These are phyloP conservation scores for Podospora fimiseda DNA, from an alignment of 495 filamentous ascomycete species.

Conservation along the genomic window DNA sequence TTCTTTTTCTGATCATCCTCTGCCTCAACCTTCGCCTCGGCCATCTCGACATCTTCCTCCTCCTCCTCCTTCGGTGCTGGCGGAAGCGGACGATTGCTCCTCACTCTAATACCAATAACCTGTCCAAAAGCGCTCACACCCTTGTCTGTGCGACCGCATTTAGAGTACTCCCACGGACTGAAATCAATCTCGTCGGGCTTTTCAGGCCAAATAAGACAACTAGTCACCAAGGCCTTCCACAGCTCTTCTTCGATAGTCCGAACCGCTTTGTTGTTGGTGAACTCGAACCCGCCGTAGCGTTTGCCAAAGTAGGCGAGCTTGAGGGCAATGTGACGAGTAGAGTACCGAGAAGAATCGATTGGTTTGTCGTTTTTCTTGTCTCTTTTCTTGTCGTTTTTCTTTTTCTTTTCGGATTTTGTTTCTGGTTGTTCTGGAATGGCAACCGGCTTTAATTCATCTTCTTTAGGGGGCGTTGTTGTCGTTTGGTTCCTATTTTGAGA, in stretches of 20 bases:
- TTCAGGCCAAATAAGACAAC: conserved; percentile 70
- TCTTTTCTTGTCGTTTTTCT: conserved; percentile 8
- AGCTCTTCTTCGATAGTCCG: conserved; percentile 87
- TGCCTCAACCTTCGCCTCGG: conserved; percentile 8
- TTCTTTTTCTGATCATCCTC: conserved; percentile 14
- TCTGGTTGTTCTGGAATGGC: conserved; percentile 10
- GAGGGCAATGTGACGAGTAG: conserved; percentile 76
- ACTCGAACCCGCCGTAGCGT: conserved; percentile 85
- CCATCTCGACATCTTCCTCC: conserved; percentile 12
- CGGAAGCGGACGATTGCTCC: conserved; percentile 66
- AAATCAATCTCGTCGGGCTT: conserved; percentile 55
- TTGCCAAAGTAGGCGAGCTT: conserved; percentile 93
- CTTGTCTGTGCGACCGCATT: conserved; percentile 86
- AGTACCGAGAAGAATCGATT: conserved; percentile 72
- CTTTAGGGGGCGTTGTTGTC: conserved; percentile 8
- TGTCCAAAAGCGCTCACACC: conserved; percentile 97
- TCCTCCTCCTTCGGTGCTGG: conserved; percentile 10
- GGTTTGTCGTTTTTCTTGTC: conserved; percentile 34
- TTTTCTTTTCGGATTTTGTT: conserved; percentile 27
- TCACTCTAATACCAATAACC: conserved; percentile 74
- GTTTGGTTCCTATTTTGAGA: conserved; percentile 2
- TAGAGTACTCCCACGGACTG: conserved; percentile 79
- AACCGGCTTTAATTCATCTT: conserved; percentile 4
- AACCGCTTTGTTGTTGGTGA: conserved; percentile 55
- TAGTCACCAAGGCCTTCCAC: conserved; percentile 80